Conservation (phyloP, 2,329 filamentous ascomycete genomes). For the Herpomyces periplanetae region DNA sequence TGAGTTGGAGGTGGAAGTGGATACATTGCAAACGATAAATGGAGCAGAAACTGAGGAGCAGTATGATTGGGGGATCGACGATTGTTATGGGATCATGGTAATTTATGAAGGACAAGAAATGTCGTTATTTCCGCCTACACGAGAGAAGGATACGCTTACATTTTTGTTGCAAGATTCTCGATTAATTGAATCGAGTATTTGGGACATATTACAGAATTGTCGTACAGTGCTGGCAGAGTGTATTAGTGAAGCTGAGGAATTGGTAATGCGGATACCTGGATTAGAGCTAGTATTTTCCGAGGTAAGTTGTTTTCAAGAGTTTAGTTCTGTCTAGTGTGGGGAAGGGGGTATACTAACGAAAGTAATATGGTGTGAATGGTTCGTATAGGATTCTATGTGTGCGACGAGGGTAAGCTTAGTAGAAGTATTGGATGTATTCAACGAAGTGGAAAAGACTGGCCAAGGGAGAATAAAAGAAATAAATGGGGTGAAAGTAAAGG, state of each 20-base stretch:
- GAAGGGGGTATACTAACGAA: too few species aligned
- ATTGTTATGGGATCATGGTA: too few species aligned
- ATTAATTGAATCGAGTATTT: conserved; percentile 13
- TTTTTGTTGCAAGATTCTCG: conserved; percentile 17
- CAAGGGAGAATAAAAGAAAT: conserved; percentile 4
- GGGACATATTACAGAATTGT: conserved; percentile 16
- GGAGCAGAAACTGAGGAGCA: too few species aligned
- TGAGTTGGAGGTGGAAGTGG: too few species aligned
- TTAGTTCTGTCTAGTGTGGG: too few species aligned
- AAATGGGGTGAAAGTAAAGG: conserved; percentile 5
- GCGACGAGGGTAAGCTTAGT: too few species aligned
- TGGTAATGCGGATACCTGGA: conserved; percentile 15
- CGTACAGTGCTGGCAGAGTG: conserved; percentile 14
- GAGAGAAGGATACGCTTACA: conserved; percentile 13
- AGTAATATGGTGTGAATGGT: too few species aligned
- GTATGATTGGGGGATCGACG: too few species aligned
- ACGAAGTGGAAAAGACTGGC: too few species aligned
- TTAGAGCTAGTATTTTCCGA: conserved; percentile 17
- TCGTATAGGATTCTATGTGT: too few species aligned
- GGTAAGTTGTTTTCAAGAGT: conserved; percentile 9
- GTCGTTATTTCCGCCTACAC: conserved; percentile 16
- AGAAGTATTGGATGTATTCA: too few species aligned
- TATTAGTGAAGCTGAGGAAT: conserved; percentile 15
- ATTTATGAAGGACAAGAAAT: conserved; percentile 16
- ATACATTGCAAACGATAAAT: too few species aligned